These are phyloP conservation scores for Byssochlamys sp. DNA, from an alignment of 2,329 filamentous ascomycete genomes.

Conservation along the genomic window DNA sequence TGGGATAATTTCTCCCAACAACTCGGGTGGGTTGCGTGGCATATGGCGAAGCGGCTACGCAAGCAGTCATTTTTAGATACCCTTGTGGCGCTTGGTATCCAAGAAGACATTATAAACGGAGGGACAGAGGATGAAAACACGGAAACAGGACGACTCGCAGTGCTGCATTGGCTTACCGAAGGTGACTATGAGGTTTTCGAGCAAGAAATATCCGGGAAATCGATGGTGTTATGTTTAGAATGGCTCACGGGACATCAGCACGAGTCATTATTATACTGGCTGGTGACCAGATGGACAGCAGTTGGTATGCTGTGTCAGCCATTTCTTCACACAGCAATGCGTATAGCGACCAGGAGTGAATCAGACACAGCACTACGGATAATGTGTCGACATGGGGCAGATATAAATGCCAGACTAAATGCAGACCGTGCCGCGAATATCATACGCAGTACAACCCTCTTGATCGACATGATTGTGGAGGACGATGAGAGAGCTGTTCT, in stretches of 20 bases:
- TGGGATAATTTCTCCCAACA: slow-evolving; percentile 13
- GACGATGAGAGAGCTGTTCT: slow-evolving; percentile 4
- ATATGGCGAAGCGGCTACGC: slow-evolving; percentile 5
- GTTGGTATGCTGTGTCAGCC: slow-evolving; percentile 2
- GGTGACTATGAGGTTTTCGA: slow-evolving; percentile 3
- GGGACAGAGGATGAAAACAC: not conserved
- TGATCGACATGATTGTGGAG: slow-evolving; percentile 5
- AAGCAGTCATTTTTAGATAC: slow-evolving; percentile 1
- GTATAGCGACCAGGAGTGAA: slow-evolving; percentile 6
- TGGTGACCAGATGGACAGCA: slow-evolving; percentile 10
- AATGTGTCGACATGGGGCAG: slow-evolving; percentile 7
- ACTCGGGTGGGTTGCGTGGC: slow-evolving; percentile 18
- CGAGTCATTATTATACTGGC: slow-evolving; percentile 10
- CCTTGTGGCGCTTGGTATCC: slow-evolving; percentile 1
- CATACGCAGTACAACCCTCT: slow-evolving; percentile 2
- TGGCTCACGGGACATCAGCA: slow-evolving; percentile 9
- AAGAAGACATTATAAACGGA: not conserved
- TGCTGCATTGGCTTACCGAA: slow-evolving; percentile 12
- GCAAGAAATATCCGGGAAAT: not conserved
- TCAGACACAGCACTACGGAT: slow-evolving; percentile 8
- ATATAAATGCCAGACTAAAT: slow-evolving; percentile 8
- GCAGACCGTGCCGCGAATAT: no score
- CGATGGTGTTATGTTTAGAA: slow-evolving; percentile 3
- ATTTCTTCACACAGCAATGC: slow-evolving; percentile 5
- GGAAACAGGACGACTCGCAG: not conserved